Evolutionary conservation across 495 filamentous ascomycete genomes (phyloP), one percentile per base, ranked within the genome.

Genomic region (Pyrenopolyporus hunteri): DNA sequence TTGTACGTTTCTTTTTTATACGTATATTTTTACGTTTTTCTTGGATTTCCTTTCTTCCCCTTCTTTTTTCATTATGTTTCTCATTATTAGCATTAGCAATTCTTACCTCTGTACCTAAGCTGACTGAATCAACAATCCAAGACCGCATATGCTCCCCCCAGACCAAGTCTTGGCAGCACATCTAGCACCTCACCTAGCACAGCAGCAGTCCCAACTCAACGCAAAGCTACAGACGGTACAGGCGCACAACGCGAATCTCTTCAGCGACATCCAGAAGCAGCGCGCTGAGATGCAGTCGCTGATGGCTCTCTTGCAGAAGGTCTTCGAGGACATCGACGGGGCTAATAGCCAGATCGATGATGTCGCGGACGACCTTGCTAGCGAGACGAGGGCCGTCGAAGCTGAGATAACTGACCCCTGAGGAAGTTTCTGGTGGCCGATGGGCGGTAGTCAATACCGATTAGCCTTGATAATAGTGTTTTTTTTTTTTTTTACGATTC

Each of bases 131-230:
- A 48, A 57, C 28, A 14, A 14, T 0, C 4, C 49, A 52, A 93
- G 89, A 20, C 89, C 90, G 5, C 92, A 97, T 74, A 85, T 83
- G 20, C 82, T 94, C n/a, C 83, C 89, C 2, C 84, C 91, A 0
- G 70, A 81, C 16, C 73, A 81, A 4, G 71, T 97, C 11, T 83
- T 89, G 23, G 75, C 77, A 10, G 89, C 91, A 0, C 89, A 94
- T 70, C 73, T 96, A 4, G 76, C 80, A 6, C 89, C 89, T 0
- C 84, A 88, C 64, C 76, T 93, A 2, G 73, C 77, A 6, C 73
- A 82, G 49, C 83, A 88, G 50, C 81, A 87, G 32, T 74, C 79
- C 1, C 75, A 83, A 29, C 76, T 95, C 45, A 83, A 88, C 55
- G 74, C 77, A 6, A 80, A 80, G 42, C 72, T 95, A 11, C 78